Base-by-base conservation (phyloP, 306 rosid genomes). In the Begonia loranthoides region DNA sequence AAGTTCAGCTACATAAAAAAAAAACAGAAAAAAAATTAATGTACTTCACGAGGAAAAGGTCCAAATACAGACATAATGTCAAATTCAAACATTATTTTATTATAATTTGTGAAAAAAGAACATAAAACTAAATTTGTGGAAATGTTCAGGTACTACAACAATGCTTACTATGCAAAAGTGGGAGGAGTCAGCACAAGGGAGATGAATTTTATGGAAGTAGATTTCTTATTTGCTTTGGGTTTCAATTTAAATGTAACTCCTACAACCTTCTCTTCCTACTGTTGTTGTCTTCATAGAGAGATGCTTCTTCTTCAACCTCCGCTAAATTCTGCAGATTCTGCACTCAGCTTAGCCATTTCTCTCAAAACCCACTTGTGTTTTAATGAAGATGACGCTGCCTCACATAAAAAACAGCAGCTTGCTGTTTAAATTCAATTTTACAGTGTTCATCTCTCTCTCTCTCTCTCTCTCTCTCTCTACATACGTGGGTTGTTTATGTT, bases 81-180 rank as follows among this genome's bases (percentile, higher is more conserved):
- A 39, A 6, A 39, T 39, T 39, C 6, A 39, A 39, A 39, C 10
- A 39, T 39, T 39, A 5, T 39, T n/a, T 43, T 43, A 4, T 12
- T n/a, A 11, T 10, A 43, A n/a, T 43, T 3, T 10, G 47, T 4
- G 10, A n/a, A 10, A 43, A 9, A 46, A 45, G 21, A 12, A 16
- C 14, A 2, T 15, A 11, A 17, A 22, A 9, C 1, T 41, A 15
- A 36, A 50, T 41, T 56, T 21, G 15, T 52, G 44, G 63, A 36
- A 24, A 57, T 51, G 14, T 28, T 62, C 70, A 90, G 99, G 76
- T 90, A 71, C 74, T 86, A 90, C 72, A 90, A 86, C 79, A 90
- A 90, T 68, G 99, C 96, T 11, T 90, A 80, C 73, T 90, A 78
- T 75, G 99, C 99, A 69, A 90, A 83, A 78, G 87, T 90, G 47